Percentiles rank a stretch among this genome's conserved stretches.
phyloP scores from a whole-genome alignment of 2,329 filamentous ascomycete genomes.

The Ophidiomyces ophidiicola region DNA sequence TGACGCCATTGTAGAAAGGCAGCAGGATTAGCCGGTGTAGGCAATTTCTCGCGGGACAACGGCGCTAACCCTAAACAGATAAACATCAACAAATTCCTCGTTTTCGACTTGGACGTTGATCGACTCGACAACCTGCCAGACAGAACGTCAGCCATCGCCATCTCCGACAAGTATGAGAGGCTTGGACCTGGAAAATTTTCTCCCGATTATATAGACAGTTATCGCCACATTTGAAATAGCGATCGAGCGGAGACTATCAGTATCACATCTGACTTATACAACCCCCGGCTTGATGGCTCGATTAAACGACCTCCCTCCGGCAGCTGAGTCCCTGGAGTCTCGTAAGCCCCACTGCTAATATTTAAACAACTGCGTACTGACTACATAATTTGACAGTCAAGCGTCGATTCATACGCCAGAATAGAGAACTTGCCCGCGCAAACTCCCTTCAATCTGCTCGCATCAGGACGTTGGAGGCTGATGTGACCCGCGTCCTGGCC shows the following conservation, averaged over 20 bases:
- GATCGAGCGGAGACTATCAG: too few relatives aligned
- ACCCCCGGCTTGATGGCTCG: slow-evolving; percentile 39
- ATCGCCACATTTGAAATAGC: too few relatives aligned
- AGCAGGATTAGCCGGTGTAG: not conserved
- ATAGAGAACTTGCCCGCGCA: slow-evolving; percentile 52
- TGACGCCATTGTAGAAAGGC: not conserved
- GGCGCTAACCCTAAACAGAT: slow-evolving; percentile 12
- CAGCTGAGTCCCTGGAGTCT: slow-evolving; percentile 37
- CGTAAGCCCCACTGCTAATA: slow-evolving; percentile 26
- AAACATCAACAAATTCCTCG: slow-evolving; percentile 14
- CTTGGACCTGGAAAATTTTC: too few relatives aligned
- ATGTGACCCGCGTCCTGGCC: slow-evolving; percentile 46
- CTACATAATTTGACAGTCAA: slow-evolving; percentile 38
- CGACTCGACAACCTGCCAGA: too few relatives aligned
- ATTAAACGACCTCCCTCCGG: slow-evolving; percentile 36
- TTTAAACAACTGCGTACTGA: not conserved
- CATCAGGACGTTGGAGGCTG: slow-evolving; percentile 51
- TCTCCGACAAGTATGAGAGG: too few relatives aligned
- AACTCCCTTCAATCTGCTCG: slow-evolving; percentile 54
- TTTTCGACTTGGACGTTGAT: too few relatives aligned
- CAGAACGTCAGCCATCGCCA: too few relatives aligned
- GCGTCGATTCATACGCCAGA: slow-evolving; percentile 52
- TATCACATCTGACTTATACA: too few relatives aligned
- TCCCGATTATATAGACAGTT: too few relatives aligned
- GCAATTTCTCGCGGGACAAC: not conserved